A percentile compares a stretch with the other conserved stretches of the same genome.
Evolutionary conservation across 495 filamentous ascomycete species (phyloP).

Genomic region (Xylaria palmicola): DNA sequence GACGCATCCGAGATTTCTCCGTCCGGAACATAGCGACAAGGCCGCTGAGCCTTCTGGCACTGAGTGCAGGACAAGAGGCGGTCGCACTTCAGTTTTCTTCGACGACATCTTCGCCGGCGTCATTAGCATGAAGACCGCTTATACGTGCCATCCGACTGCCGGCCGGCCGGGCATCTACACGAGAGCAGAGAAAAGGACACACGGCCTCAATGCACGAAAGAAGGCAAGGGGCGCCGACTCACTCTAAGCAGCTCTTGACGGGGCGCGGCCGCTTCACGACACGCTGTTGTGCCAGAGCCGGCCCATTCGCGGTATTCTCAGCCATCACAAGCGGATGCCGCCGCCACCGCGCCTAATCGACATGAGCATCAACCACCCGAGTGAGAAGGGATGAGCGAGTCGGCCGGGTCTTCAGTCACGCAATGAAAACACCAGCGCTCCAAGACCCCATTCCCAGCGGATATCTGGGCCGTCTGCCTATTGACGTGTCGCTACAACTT

Average conservation of each 20-base stretch:
- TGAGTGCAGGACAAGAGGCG: slow-evolving; percentile 55
- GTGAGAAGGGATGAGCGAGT: no score
- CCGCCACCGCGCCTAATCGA: neutral
- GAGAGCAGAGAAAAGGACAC: no score
- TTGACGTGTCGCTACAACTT: no score
- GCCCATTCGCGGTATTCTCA: neutral
- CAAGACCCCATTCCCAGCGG: no score
- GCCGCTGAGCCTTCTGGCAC: slow-evolving; percentile 51
- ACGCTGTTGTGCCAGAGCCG: slow-evolving; percentile 5
- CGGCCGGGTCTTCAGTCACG: no score
- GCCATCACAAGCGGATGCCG: neutral
- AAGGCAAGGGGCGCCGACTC: neutral
- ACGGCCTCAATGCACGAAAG: neutral
- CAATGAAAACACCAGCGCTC: no score
- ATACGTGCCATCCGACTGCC: no score
- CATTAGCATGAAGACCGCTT: slow-evolving; percentile 2
- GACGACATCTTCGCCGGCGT: slow-evolving; percentile 41
- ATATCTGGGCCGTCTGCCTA: no score
- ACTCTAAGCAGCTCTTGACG: slow-evolving; percentile 43
- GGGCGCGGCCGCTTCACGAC: slow-evolving; percentile 45
- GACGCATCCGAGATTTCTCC: slow-evolving; percentile 38
- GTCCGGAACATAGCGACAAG: slow-evolving; percentile 36
- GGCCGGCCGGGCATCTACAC: no score
- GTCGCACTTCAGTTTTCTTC: slow-evolving; percentile 60
- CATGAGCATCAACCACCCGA: neutral